Base-by-base conservation (phyloP, 192 early-diverging fungal species). In the Ambispora gerdemannii region DNA sequence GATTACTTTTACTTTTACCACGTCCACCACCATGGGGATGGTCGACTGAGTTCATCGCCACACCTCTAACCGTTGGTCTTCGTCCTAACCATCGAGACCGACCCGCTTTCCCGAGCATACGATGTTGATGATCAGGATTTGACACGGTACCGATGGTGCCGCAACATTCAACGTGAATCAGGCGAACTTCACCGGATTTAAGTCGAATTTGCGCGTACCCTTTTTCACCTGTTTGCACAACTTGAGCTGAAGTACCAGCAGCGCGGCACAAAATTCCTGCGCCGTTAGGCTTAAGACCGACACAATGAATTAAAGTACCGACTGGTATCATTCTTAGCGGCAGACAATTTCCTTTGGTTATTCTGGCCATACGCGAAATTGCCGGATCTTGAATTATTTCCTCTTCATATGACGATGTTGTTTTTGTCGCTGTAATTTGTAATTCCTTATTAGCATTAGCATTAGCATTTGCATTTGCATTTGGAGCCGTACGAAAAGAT, bases 1-100 rank as follows among this genome's bases (percentile, higher is more conserved):
- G 78, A 43, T 89, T 90, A 73, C 96, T 92, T 88, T 97, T 98
- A 63, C 87, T 90, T 76, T 98, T 96, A 34, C 91, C 86, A 72
- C 89, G 83, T 56, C 95, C 95, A 90, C 97, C 97, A 81, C 97
- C 97, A 77, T 96, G 95, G 65, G 97, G 97, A 83, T 99, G 97
- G 80, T 95, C 94, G 56, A 83, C 81, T 8, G 92, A 88, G 82
- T 92, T 96, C 91, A 91, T 91, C n/a, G 95, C 93, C 67, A 94
- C 91, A 87, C 97, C 97, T 74, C 97, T 73, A 61, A 97, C 95
- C 24, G 85, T 86, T 17, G 97, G 97, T 62, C 97, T 86, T 76
- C 88, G 87, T n/a, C 95, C 95, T 43, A 86, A 77, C 74, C 90
- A 85, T 58, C 95, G 76, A 38, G 82, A 78, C 38, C 91, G 88